Conservation (phyloP, 345 rosid species). For the Lepidium africanum region DNA sequence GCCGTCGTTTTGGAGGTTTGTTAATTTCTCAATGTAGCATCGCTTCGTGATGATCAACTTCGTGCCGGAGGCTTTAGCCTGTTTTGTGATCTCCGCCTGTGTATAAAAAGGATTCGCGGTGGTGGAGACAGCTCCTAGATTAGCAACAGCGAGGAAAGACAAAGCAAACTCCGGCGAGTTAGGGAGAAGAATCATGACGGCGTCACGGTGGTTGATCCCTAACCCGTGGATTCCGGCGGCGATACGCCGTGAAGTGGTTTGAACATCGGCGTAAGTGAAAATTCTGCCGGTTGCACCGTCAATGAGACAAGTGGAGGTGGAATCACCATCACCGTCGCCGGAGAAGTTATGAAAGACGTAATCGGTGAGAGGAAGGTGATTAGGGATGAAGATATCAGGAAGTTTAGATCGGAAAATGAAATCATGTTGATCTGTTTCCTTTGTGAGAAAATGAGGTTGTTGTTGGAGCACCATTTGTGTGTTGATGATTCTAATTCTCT, state of each 20-base stretch:
- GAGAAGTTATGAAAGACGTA: slow-evolving; percentile 64
- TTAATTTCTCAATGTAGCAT: slow-evolving; percentile 42
- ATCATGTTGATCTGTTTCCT: slow-evolving; percentile 10
- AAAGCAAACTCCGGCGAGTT: slow-evolving; percentile 70
- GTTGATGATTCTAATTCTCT: slow-evolving; percentile 12
- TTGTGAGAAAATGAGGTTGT: slow-evolving; percentile 13
- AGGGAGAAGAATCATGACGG: slow-evolving; percentile 64
- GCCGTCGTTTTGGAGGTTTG: slow-evolving; percentile 27
- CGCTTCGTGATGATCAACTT: slow-evolving; percentile 59
- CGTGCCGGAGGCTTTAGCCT: slow-evolving; percentile 46
- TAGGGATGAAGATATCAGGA: slow-evolving; percentile 69
- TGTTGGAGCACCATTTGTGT: slow-evolving; percentile 34
- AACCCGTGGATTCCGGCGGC: slow-evolving; percentile 56
- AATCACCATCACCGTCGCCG: slow-evolving; percentile 24
- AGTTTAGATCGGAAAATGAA: slow-evolving; percentile 72
- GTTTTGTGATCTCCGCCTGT: slow-evolving; percentile 60
- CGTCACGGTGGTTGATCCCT: slow-evolving; percentile 63
- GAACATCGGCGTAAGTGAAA: slow-evolving; percentile 59
- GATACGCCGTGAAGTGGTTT: slow-evolving; percentile 39
- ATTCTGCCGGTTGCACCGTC: slow-evolving; percentile 53
- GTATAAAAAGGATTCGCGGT: slow-evolving; percentile 82
- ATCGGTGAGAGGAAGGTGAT: slow-evolving; percentile 60
- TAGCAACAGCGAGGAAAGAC: slow-evolving; percentile 64
- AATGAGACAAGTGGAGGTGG: slow-evolving; percentile 44
- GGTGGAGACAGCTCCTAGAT: slow-evolving; percentile 54